A percentile compares a stretch with the other conserved stretches of the same genome.
phyloP scores from a whole-genome alignment of 2,329 filamentous ascomycete species.

The Didymella sp. region DNA sequence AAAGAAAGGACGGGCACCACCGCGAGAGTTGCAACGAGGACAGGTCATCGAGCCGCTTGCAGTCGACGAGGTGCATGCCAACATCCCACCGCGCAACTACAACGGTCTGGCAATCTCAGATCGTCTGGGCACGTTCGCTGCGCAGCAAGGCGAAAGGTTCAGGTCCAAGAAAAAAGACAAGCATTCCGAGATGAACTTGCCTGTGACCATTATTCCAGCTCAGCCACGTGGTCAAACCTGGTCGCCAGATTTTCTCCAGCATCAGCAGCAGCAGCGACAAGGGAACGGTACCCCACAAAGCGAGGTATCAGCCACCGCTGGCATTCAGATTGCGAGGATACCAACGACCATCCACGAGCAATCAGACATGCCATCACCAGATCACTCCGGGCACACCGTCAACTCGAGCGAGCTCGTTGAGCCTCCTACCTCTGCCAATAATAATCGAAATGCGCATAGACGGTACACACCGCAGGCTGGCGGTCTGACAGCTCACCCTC shows the following conservation, averaged over 20 bases:
- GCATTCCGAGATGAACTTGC: constrained; percentile 54
- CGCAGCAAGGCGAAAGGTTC: constrained; percentile 56
- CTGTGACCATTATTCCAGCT: constrained; percentile 67
- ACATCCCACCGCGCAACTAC: constrained; percentile 53
- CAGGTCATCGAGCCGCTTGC: constrained; percentile 56
- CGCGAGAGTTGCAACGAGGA: constrained; percentile 65
- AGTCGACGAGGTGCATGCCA: constrained; percentile 45
- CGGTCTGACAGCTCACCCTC: constrained; percentile 16
- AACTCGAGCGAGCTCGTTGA: constrained; percentile 23
- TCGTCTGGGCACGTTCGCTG: constrained; percentile 57
- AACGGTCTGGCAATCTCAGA: constrained; percentile 54
- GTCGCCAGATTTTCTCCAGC: constrained; percentile 54
- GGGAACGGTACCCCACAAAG: background rate
- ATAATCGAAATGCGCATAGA: constrained; percentile 32
- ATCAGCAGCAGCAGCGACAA: constrained; percentile 22
- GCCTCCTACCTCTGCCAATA: constrained; percentile 18
- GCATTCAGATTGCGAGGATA: constrained; percentile 27
- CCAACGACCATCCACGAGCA: constrained; percentile 30
- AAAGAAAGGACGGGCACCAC: constrained; percentile 63
- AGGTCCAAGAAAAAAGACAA: constrained; percentile 48
- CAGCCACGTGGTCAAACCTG: constrained; percentile 63
- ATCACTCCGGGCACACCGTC: constrained; percentile 17
- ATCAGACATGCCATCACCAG: constrained; percentile 21
- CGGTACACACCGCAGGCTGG: constrained; percentile 34
- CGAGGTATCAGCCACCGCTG: constrained; percentile 22